phyloP scores from a whole-genome alignment of 2,329 filamentous ascomycete species.

The Venturiaceae sp. region DNA sequence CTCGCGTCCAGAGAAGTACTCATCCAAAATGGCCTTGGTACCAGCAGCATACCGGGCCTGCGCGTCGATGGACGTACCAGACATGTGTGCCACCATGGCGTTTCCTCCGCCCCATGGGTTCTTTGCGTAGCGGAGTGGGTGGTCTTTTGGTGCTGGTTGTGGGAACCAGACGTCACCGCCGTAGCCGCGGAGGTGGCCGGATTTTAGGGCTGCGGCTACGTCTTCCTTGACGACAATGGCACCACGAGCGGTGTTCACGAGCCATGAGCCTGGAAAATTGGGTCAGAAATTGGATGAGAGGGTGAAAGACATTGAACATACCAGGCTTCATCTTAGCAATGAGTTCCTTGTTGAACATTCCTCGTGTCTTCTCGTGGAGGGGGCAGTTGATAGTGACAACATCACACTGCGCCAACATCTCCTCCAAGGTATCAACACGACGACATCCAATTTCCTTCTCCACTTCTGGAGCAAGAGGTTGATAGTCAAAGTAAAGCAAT shows the following conservation, averaged over 20 bases:
- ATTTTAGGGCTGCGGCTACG: slow-evolving; percentile 85
- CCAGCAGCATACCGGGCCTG: slow-evolving; percentile 86
- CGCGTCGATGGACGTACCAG: slow-evolving; percentile 94
- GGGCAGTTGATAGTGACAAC: slow-evolving; percentile 98
- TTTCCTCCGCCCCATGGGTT: slow-evolving; percentile 96
- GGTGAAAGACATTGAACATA: slow-evolving; percentile 27
- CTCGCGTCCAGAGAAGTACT: slow-evolving; percentile 77
- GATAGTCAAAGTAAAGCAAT: slow-evolving; percentile 99
- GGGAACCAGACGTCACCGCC: slow-evolving; percentile 93
- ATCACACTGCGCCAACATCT: slow-evolving; percentile 89
- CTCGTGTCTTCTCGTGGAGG: slow-evolving; percentile 93
- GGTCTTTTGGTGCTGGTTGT: slow-evolving; percentile 88
- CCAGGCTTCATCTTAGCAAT: slow-evolving; percentile 99
- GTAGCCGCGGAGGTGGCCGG: slow-evolving; percentile 83
- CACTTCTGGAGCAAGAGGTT: slow-evolving; percentile 73
- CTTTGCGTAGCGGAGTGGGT: slow-evolving; percentile 84
- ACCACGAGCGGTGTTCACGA: slow-evolving; percentile 96
- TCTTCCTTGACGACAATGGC: slow-evolving; percentile 99
- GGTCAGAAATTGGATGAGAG: not conserved
- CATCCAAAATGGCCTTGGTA: slow-evolving; percentile 80
- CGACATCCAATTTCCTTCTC: slow-evolving; percentile 95
- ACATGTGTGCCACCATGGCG: slow-evolving; percentile 99
- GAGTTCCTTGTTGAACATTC: slow-evolving; percentile 97
- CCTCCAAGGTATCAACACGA: slow-evolving; percentile 80
- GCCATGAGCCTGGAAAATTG: slow-evolving; percentile 62